Conservation (phyloP, 345 rosid species). For the Euclidium syriacum region DNA sequence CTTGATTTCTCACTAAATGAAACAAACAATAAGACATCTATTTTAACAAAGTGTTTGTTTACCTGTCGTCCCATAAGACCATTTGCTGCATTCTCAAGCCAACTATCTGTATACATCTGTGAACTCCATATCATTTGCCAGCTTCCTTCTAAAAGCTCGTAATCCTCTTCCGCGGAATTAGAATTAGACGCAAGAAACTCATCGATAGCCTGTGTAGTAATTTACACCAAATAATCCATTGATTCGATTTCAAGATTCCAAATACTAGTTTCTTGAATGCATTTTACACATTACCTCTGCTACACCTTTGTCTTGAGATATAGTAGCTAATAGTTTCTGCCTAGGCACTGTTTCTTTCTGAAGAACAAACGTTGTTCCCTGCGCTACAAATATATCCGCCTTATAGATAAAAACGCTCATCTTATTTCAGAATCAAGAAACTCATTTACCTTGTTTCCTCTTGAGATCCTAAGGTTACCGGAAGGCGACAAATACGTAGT, state of each 20-base stretch:
- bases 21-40: neutral
- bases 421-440: constrained; percentile 1
- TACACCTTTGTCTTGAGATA: constrained; percentile 52
- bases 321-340: constrained; percentile 66
- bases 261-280: neutral
- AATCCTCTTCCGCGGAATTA: constrained; percentile 33
- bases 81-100: constrained; percentile 89
- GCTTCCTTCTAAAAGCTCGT: constrained; percentile 68
- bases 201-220: constrained; percentile 60
- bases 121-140: constrained; percentile 99
- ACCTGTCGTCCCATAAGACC: constrained; percentile 98
- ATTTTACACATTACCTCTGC: constrained; percentile 47
- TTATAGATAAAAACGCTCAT: neutral
- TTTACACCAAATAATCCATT: constrained; percentile 7
- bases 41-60: constrained; percentile 3
- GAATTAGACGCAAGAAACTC: constrained; percentile 44
- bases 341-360: constrained; percentile 83
- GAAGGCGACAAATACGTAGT: constrained; percentile 76
- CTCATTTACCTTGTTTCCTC: constrained; percentile 85
- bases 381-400: constrained; percentile 51
- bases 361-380: constrained; percentile 96
- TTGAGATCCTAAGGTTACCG: constrained; percentile 84
- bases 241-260: neutral
- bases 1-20: neutral
- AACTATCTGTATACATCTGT: constrained; percentile 89